These are phyloP conservation scores for Podospora tetraspora DNA, from an alignment of 495 filamentous ascomycete genomes.

Conservation along the genomic window DNA sequence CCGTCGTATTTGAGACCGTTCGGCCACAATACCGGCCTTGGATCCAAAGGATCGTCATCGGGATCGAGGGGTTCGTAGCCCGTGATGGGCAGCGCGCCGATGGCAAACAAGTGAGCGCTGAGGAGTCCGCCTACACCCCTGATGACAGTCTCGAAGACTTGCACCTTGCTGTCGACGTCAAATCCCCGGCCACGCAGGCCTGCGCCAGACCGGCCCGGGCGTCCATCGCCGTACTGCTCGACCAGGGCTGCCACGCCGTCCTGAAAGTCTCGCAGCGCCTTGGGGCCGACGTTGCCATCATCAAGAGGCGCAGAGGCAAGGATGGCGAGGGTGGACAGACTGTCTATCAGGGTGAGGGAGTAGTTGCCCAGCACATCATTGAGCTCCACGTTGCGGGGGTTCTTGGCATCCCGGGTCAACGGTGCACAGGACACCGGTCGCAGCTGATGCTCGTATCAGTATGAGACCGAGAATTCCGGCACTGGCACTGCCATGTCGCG, in stretches of 20 bases:
- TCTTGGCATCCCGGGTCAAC: constrained; percentile 71
- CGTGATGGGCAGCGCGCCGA: constrained; percentile 78
- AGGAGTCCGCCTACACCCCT: constrained; percentile 85
- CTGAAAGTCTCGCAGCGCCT: constrained; percentile 71
- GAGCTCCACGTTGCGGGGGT: constrained; percentile 76
- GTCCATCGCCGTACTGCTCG: constrained; percentile 80
- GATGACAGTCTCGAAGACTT: constrained; percentile 97
- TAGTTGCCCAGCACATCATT: constrained; percentile 98
- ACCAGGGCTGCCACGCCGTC: constrained; percentile 73
- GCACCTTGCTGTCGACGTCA: constrained; percentile 94
- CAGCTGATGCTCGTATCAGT: constrained; percentile 43
- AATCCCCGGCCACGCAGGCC: constrained; percentile 78
- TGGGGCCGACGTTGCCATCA: constrained; percentile 46
- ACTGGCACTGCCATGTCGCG: not conserved
- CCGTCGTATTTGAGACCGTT: constrained; percentile 82
- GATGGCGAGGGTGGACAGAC: constrained; percentile 86
- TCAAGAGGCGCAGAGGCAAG: constrained; percentile 63
- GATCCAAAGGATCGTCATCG: constrained; percentile 32
- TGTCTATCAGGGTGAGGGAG: constrained; percentile 91
- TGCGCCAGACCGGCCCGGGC: constrained; percentile 58
- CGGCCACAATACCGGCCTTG: constrained; percentile 60
- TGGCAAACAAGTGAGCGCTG: constrained; percentile 88
- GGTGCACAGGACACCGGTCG: constrained; percentile 81
- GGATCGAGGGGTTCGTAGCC: constrained; percentile 56
- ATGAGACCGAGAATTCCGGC: not conserved